Evolutionary conservation across 352 stramenopile genomes (phyloP).

Genomic region (Pythium insidiosum): DNA sequence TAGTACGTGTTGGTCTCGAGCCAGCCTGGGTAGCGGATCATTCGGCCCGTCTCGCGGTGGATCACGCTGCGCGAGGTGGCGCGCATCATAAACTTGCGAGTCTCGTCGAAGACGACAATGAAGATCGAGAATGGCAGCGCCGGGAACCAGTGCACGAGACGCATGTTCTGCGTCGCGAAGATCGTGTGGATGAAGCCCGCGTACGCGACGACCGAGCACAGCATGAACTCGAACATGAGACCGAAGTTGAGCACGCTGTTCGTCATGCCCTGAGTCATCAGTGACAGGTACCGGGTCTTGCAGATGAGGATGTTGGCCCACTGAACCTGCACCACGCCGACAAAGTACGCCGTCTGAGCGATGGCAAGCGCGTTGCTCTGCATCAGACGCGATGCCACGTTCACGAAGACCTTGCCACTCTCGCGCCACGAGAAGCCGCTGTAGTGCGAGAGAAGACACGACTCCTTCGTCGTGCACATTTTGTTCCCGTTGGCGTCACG

Average conservation of each 20-base stretch:
- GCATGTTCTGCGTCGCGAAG: conserved; percentile 79
- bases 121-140: conserved; percentile 86
- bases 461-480: conserved; percentile 22
- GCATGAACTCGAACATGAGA: conserved; percentile 89
- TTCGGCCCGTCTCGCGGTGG: conserved; percentile 73
- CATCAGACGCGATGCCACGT: conserved; percentile 86
- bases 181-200: conserved; percentile 73
- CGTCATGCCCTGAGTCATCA: conserved; percentile 88
- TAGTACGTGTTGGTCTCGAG: conserved; percentile 89
- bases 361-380: conserved; percentile 78
- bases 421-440: conserved; percentile 36
- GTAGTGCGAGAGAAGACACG: conserved; percentile 57
- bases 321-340: conserved; percentile 84
- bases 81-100: conserved; percentile 88
- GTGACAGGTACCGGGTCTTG: conserved; percentile 89
- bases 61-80: conserved; percentile 62
- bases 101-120: conserved; percentile 88
- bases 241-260: conserved; percentile 92
- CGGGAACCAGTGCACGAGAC: conserved; percentile 88
- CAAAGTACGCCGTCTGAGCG: conserved; percentile 83
- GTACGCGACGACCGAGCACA: conserved; percentile 83
- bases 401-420: conserved; percentile 29
- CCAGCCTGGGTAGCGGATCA: conserved; percentile 80
- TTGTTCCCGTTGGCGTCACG: conserved; percentile 17
- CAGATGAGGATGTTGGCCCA: conserved; percentile 90